Evolutionary conservation across 2,329 filamentous ascomycete genomes (phyloP), one percentile per base, ranked within the genome.

Genomic region (Capronia americana): DNA sequence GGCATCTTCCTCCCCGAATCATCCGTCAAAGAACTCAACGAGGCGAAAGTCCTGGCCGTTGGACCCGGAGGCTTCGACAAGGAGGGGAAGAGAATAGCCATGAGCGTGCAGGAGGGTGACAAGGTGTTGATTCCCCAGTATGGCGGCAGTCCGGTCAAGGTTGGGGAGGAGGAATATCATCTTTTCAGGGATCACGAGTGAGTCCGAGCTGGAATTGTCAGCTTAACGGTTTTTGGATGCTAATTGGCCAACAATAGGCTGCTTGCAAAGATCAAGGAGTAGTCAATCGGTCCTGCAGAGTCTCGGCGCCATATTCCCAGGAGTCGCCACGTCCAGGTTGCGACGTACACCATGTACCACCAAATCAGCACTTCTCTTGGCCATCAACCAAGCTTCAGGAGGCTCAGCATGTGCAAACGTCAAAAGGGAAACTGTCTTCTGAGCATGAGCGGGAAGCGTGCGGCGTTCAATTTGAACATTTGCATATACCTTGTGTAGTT

Each of bases 191-290:
- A 99, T 83, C 91, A 93, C 85, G 95, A 99, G 94, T 98, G 89
- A 83, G 93, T 90, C 20, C 28, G 23, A 12, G 17, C 6, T 14
- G 6, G 17, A 20, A 11, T 32, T n/a, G 17, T 8, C 1, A 8
- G 28, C 28, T 11, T 7, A n/a, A 10, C 24, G 1, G 46, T 28
- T 59, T 71, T 28, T 17, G 20, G 30, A 14, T 59, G 30, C 58
- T 61, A 61, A 61, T 32, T 14, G 76, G 60, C 17, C 41, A 55
- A 12, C 10, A 10, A 28, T 75, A 97, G 94, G 81, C 92, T 99
- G 74, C 88, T 99, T 69, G 95, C 95, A 80, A 99, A 98, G 90
- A 97, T 99, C 87, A 97, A 92, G 83, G 94, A 98, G 87, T 97
- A 92, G 85, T 85, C 41, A 14, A 41, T 6, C 6, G n/a, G n/a